These are phyloP conservation scores for Coemansia sp. DNA, from an alignment of 371 early-diverging fungal species.

Conservation along the genomic window DNA sequence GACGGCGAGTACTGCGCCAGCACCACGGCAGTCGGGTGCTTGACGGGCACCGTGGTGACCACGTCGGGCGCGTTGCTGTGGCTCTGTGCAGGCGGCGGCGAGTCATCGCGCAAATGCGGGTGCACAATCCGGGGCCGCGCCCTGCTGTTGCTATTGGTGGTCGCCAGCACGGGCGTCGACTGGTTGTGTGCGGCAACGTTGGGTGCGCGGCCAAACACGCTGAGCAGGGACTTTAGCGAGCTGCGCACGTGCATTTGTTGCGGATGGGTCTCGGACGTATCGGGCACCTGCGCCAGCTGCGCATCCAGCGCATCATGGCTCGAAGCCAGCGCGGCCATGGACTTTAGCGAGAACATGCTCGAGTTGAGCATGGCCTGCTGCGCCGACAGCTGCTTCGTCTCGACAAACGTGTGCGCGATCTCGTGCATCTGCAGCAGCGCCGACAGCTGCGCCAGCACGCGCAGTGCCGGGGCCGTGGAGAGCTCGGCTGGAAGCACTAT, in stretches of 20 bases:
- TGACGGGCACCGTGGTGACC: slow-evolving; percentile 35
- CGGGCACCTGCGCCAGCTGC: background rate
- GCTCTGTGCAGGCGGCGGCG: background rate
- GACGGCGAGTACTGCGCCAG: slow-evolving; percentile 52
- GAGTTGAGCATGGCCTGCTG: slow-evolving; percentile 14
- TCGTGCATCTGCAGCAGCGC: slow-evolving; percentile 24
- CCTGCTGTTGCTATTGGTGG: background rate
- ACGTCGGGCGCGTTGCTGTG: slow-evolving; percentile 2
- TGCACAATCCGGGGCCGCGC: slow-evolving; percentile 6
- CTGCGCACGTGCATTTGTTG: too few relatives aligned
- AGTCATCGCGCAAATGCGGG: background rate
- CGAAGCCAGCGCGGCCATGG: slow-evolving; percentile 21
- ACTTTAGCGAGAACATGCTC: slow-evolving; percentile 24
- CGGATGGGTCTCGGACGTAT: background rate
- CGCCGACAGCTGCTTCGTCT: slow-evolving; percentile 22
- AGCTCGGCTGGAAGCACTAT: slow-evolving; percentile 34
- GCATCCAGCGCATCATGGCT: background rate
- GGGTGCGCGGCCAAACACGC: background rate
- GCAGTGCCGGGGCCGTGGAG: background rate
- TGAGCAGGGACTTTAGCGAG: background rate
- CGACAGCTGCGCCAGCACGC: slow-evolving; percentile 31
- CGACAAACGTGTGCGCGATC: slow-evolving; percentile 44
- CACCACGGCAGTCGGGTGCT: slow-evolving; percentile 28
- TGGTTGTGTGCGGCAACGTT: background rate
- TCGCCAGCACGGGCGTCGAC: slow-evolving; percentile 1